Percentiles rank a stretch among this genome's conserved stretches.
Conservation (phyloP, 495 filamentous ascomycete genomes). For the Cryomyces antarcticus region DNA sequence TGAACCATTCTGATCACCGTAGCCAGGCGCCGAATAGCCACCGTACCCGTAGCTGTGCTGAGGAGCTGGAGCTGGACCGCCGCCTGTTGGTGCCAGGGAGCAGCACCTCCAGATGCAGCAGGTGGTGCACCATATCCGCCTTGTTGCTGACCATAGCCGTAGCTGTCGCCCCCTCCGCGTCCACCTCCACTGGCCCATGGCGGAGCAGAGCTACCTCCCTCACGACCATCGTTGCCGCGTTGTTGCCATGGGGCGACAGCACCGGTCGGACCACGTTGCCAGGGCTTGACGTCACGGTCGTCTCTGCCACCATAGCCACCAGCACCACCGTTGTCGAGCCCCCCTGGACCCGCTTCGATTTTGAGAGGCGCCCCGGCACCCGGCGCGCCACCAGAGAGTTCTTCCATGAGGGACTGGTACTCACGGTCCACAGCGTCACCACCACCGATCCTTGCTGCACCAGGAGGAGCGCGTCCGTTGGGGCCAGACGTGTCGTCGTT, state of each 20-base stretch:
- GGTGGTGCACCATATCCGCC: slow-evolving; percentile 3
- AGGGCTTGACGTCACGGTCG: slow-evolving; percentile 54
- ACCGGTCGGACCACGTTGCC: slow-evolving; percentile 79
- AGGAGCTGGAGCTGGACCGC: background rate
- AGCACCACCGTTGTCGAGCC: slow-evolving; percentile 22
- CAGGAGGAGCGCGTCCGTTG: slow-evolving; percentile 29
- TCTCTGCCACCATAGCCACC: slow-evolving; percentile 23
- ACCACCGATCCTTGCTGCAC: slow-evolving; percentile 36
- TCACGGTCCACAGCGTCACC: slow-evolving; percentile 85
- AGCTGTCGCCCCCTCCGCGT: slow-evolving; percentile 1
- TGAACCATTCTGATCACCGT: slow-evolving; percentile 1
- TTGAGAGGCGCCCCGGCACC: slow-evolving; percentile 51
- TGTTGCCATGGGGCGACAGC: slow-evolving; percentile 61
- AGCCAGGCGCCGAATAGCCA: slow-evolving; percentile 1
- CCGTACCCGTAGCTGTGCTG: slow-evolving; percentile 1
- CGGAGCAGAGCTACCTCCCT: slow-evolving; percentile 8
- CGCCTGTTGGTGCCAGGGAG: background rate
- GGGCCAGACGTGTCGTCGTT: slow-evolving; percentile 34
- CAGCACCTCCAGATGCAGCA: background rate
- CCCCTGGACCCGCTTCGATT: slow-evolving; percentile 70
- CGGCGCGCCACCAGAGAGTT: slow-evolving; percentile 62
- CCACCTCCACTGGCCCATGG: slow-evolving; percentile 8
- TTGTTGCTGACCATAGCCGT: slow-evolving; percentile 2
- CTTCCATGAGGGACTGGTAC: slow-evolving; percentile 97
- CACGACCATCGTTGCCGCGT: slow-evolving; percentile 10